Percentiles rank a stretch among this genome's conserved stretches.
phyloP scores from a whole-genome alignment of 805 yeast species.

The Wickerhamiella sergipiensis region DNA sequence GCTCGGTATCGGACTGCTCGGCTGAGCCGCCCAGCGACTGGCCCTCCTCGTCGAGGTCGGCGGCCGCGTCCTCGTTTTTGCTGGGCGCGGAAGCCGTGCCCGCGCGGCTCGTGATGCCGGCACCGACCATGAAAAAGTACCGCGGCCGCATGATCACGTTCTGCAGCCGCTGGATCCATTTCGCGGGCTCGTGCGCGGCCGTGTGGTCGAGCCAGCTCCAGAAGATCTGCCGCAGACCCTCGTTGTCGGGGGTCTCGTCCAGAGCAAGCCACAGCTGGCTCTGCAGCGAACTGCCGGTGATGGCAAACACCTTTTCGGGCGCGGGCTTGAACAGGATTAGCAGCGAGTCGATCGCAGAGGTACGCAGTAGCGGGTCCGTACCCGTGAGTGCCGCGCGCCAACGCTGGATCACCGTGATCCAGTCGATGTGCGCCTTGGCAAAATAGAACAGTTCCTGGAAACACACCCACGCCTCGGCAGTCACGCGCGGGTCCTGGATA shows the following conservation, averaged over 20 bases:
- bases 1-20: slow-evolving; percentile 21
- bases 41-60: slow-evolving; percentile 33
- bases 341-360: slow-evolving; percentile 19
- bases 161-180: slow-evolving; percentile 48
- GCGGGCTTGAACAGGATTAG: slow-evolving; percentile 45
- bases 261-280: slow-evolving; percentile 47
- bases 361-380: slow-evolving; percentile 1
- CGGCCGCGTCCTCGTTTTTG: slow-evolving; percentile 24
- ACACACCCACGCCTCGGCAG: slow-evolving; percentile 18
- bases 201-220: slow-evolving; percentile 48
- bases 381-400: slow-evolving; percentile 12
- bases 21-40: slow-evolving; percentile 17
- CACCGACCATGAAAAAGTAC: slow-evolving; percentile 3
- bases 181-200: slow-evolving; percentile 26
- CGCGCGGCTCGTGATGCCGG: slow-evolving; percentile 4
- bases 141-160: slow-evolving; percentile 24
- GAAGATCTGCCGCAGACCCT: slow-evolving; percentile 33
- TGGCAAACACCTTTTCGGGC: slow-evolving; percentile 31
- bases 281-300: slow-evolving; percentile 31
- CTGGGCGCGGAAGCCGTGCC: slow-evolving; percentile 33
- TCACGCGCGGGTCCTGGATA: slow-evolving; percentile 22
- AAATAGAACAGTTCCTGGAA: slow-evolving; percentile 17
- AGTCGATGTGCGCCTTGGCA: slow-evolving; percentile 5
- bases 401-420: slow-evolving; percentile 5
- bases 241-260: slow-evolving; percentile 33